phyloP scores from a whole-genome alignment of 2,329 filamentous ascomycete species.

The Immersiporthe knoxdaviesiana region DNA sequence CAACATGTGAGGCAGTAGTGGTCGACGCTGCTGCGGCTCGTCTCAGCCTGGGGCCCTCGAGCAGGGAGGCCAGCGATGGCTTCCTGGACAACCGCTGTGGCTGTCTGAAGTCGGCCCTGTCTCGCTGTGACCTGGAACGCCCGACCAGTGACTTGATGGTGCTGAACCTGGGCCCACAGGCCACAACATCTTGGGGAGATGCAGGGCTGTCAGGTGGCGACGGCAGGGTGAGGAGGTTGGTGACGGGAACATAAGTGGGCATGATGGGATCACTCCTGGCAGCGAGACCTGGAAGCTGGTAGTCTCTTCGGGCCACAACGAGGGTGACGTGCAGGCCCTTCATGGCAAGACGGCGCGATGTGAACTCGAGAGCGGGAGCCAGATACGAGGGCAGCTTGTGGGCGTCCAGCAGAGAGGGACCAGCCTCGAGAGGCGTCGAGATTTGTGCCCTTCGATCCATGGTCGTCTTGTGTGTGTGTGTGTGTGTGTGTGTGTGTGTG shows the following conservation, averaged over 20 bases:
- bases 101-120: conserved; percentile 34
- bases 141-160: conserved; percentile 45
- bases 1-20: conserved; percentile 11
- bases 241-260: background rate
- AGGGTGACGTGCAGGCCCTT: conserved; percentile 62
- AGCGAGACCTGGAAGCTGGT: conserved; percentile 50
- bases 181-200: conserved; percentile 32
- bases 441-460: conserved; percentile 61
- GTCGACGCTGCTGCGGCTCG: background rate
- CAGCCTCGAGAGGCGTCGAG: conserved; percentile 66
- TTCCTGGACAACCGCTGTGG: conserved; percentile 25
- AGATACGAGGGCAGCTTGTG: conserved; percentile 61
- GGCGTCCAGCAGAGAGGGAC: conserved; percentile 60
- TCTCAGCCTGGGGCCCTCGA: conserved; percentile 30
- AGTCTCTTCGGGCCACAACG: conserved; percentile 59
- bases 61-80: conserved; percentile 17
- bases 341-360: conserved; percentile 57
- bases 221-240: conserved; percentile 24
- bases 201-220: conserved; percentile 29
- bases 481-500: background rate
- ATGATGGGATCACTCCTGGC: background rate
- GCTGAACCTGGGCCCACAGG: conserved; percentile 34
- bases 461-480: background rate
- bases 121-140: conserved; percentile 41
- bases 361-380: conserved; percentile 60